Conservation (phyloP, 352 stramenopile genomes). For the Elongisporangium undulatum region DNA sequence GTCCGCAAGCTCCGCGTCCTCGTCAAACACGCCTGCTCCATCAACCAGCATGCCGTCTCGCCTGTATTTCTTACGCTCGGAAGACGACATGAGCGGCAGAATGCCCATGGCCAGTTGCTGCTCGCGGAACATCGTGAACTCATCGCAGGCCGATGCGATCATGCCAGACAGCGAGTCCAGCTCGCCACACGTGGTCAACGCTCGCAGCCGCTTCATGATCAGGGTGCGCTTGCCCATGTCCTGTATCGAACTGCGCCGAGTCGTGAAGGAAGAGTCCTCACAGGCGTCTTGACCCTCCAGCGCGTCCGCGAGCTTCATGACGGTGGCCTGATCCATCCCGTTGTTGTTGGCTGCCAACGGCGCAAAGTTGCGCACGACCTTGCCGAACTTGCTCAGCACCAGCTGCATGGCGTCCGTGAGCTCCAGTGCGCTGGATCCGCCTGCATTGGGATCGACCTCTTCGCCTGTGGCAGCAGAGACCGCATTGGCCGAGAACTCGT, state of each 20-base stretch:
- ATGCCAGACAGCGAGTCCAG: neutral
- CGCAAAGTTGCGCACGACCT: slow-evolving; percentile 56
- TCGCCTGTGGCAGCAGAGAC: slow-evolving; percentile 23
- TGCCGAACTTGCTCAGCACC: slow-evolving; percentile 48
- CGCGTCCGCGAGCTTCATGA: slow-evolving; percentile 56
- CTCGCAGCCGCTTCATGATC: neutral
- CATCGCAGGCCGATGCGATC: neutral
- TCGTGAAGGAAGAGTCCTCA: neutral
- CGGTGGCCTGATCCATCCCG: slow-evolving; percentile 13
- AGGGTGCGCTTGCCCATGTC: neutral
- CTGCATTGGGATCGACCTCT: slow-evolving; percentile 21
- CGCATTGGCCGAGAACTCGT: slow-evolving; percentile 25
- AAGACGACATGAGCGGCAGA: neutral
- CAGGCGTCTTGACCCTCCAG: slow-evolving; percentile 20
- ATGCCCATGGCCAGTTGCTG: neutral
- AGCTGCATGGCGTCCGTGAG: slow-evolving; percentile 32
- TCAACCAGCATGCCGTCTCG: slow-evolving; percentile 1
- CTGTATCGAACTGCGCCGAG: neutral
- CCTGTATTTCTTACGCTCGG: slow-evolving; percentile 1
- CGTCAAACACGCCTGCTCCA: slow-evolving; percentile 5
- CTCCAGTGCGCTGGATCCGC: slow-evolving; percentile 7
- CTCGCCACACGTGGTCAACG: neutral
- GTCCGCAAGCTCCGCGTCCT: slow-evolving; percentile 6
- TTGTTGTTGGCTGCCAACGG: slow-evolving; percentile 30
- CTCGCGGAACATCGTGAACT: neutral